Percentiles rank a stretch among this genome's conserved stretches.
These are phyloP conservation scores for Effrenium voratum DNA, from an alignment of 73 alveolate genomes.

Conservation along the genomic window DNA sequence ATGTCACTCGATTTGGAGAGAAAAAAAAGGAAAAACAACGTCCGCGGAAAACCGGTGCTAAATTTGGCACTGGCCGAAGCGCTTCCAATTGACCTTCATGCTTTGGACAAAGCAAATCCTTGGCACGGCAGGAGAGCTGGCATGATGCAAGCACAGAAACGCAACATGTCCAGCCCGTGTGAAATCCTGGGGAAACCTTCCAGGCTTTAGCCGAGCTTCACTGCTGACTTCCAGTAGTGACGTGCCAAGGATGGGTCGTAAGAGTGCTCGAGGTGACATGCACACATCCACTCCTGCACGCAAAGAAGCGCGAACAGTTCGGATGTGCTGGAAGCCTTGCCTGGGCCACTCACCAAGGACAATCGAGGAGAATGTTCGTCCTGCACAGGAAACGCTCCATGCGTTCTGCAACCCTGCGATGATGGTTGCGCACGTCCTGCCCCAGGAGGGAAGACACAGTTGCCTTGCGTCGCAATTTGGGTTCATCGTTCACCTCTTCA, in stretches of 20 bases:
- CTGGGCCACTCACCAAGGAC: conserved; percentile 19
- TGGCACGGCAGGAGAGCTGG: neutral
- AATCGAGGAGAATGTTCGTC: conserved; percentile 41
- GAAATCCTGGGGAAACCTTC: neutral
- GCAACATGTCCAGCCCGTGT: neutral
- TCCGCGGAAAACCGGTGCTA: too few relatives aligned
- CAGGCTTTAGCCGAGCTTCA: neutral
- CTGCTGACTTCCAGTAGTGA: conserved; percentile 39
- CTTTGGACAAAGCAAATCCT: conserved; percentile 56
- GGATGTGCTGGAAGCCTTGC: neutral
- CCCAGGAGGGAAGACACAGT: neutral
- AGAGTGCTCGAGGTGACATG: conserved; percentile 23
- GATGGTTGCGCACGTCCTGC: neutral
- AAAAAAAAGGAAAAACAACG: neutral
- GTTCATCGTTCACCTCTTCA: neutral
- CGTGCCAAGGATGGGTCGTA: neutral
- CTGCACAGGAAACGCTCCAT: neutral
- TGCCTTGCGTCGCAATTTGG: conserved; percentile 18
- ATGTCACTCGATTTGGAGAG: neutral
- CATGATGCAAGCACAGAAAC: neutral
- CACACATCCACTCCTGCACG: neutral
- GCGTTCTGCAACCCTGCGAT: neutral
- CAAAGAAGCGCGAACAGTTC: neutral
- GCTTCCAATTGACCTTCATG: conserved; percentile 44
- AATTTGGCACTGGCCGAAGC: neutral